Conservation (phyloP, 2,329 filamentous ascomycete species). For the Juglanconis sp. region DNA sequence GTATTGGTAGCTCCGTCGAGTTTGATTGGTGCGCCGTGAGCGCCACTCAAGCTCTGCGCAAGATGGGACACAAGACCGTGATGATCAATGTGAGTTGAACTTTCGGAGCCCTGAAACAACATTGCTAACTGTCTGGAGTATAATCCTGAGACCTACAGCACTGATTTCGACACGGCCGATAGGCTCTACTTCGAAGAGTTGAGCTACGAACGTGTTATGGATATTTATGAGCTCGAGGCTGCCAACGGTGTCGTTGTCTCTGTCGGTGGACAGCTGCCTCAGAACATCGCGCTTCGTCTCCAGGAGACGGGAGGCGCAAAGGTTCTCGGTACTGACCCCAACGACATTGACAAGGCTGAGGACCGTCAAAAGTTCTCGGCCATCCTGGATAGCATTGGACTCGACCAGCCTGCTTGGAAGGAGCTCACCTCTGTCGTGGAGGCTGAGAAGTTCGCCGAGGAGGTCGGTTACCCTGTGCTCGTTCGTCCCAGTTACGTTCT, state of each 20-base stretch:
- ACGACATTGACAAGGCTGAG: constrained; percentile 96
- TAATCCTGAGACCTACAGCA: constrained; percentile 77
- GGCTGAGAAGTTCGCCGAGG: constrained; percentile 80
- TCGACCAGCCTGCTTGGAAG: constrained; percentile 97
- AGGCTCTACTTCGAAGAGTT: constrained; percentile 96
- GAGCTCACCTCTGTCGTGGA: constrained; percentile 87
- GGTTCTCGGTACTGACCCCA: constrained; percentile 86
- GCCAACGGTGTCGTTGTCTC: constrained; percentile 89
- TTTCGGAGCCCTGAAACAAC: neutral
- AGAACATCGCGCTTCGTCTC: constrained; percentile 93
- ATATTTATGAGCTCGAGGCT: constrained; percentile 92
- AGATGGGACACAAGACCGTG: constrained; percentile 92
- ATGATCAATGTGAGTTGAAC: constrained; percentile 75
- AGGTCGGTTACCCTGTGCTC: constrained; percentile 89
- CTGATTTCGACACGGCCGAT: constrained; percentile 86
- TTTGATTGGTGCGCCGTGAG: constrained; percentile 99
- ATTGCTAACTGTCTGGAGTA: constrained; percentile 36
- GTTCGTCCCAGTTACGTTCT: constrained; percentile 94
- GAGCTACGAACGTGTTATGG: constrained; percentile 96
- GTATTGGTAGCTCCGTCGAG: constrained; percentile 95
- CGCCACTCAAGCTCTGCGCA: constrained; percentile 75
- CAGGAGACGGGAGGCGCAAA: constrained; percentile 89
- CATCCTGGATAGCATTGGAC: constrained; percentile 92
- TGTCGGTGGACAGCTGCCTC: constrained; percentile 91
- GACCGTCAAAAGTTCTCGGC: constrained; percentile 98